These are phyloP conservation scores for Cutaneotrichosporon sp. DNA, from an alignment of 1,284 basidiomycete genomes.

Conservation along the genomic window DNA sequence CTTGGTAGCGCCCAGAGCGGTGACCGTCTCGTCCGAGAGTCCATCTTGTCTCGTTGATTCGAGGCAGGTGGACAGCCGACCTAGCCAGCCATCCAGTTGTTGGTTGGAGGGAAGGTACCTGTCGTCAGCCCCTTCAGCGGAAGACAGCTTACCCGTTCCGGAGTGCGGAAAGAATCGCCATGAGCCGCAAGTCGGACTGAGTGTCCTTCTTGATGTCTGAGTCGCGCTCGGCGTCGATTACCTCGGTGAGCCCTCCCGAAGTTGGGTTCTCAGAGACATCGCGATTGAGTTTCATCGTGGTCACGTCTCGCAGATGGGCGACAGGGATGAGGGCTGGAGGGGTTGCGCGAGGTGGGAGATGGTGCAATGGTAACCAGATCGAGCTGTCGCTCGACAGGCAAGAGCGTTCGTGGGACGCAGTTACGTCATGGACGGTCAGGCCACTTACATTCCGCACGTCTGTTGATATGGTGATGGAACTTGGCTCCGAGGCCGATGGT, in stretches of 20 bases:
- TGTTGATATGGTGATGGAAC: too few relatives aligned
- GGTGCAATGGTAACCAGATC: too few relatives aligned
- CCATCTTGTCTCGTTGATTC: not conserved
- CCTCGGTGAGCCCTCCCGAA: not conserved
- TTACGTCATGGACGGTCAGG: too few relatives aligned
- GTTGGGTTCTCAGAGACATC: conserved; percentile 1
- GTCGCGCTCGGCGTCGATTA: not conserved
- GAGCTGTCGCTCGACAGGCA: too few relatives aligned
- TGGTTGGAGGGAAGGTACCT: conserved; percentile 15
- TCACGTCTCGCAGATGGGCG: not conserved
- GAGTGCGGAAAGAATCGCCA: conserved; percentile 6
- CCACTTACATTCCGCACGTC: too few relatives aligned
- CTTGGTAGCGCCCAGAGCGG: not conserved
- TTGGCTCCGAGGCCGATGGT: too few relatives aligned
- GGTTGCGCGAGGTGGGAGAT: too few relatives aligned
- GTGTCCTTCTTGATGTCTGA: not conserved
- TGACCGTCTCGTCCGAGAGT: conserved; percentile 9
- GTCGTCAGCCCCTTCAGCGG: not conserved
- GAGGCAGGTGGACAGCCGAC: not conserved
- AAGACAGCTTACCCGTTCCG: not conserved
- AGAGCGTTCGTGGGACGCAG: too few relatives aligned
- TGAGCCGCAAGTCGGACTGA: not conserved
- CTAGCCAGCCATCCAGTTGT: conserved; percentile 13
- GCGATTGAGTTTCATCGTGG: not conserved
- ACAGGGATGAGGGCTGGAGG: too few relatives aligned